Evolutionary conservation across 1,139 yeast genomes (phyloP), one percentile per base, ranked within the genome.

Genomic region (Pichia sp.): DNA sequence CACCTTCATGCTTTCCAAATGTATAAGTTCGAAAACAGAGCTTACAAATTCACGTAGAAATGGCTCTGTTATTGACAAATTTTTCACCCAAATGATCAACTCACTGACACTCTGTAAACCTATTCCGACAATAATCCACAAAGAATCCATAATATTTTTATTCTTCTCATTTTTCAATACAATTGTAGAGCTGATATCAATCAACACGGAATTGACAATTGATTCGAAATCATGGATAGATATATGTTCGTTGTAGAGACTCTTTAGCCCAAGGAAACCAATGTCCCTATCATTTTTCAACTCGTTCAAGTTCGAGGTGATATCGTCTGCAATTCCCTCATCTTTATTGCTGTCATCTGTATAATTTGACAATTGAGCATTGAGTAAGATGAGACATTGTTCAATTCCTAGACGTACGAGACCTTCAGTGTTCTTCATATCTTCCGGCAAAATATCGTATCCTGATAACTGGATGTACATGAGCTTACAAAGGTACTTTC

Each of bases 401-500:
- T 48, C 32, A 16, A 47, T 54, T n/a, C 53, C 54, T 31, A 38
- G 4, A 8, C 38, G 32, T 4, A 19, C 30, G 11, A 41, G 23
- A 7, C 13, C 3, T 8, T 48, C 48, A 3, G 19, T 13, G 10
- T 41, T 42, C 19, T 10, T 31, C 8, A 16, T 10, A 34, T 34
- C 26, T 15, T 3, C 5, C 13, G 41, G 19, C 34, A 4, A 11
- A 4, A 43, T 8, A 23, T 47, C 45, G 34, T 52, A 29, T 4
- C 56, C 56, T 6, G 45, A 7, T 7, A 50, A n/a, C 11, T 32
- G 41, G 8, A 54, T 44, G 36, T 49, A 54, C 8, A 87, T 72
- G 63, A 92, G 74, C 69, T 93, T 93, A 67, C 95, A 87, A 49
- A 93, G 76, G 69, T 90, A 90, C 70, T 93, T 93, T 71, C 89